Evolutionary conservation across 2,329 filamentous ascomycete genomes (phyloP).

Genomic region (Colletotrichum musae): DNA sequence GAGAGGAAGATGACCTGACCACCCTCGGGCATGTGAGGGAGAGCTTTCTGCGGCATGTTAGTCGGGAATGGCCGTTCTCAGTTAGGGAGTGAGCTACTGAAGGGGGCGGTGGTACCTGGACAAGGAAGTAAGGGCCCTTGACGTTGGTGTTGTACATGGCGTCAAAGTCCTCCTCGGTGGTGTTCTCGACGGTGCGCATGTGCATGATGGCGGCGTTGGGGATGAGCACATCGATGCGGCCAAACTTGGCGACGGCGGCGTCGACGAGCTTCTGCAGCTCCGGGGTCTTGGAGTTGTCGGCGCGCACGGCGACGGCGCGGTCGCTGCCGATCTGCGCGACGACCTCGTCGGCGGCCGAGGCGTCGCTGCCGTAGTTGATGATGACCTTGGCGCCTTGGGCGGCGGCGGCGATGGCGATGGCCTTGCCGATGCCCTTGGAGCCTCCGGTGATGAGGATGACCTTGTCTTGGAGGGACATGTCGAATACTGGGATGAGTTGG

Average conservation of each 20-base stretch:
- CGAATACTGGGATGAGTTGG: background rate
- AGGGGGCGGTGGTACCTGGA: constrained; percentile 49
- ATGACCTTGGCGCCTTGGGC: constrained; percentile 70
- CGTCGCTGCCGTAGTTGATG: constrained; percentile 68
- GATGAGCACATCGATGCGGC: constrained; percentile 71
- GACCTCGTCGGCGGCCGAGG: constrained; percentile 61
- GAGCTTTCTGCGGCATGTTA: constrained; percentile 58
- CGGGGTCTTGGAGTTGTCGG: constrained; percentile 63
- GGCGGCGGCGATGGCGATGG: constrained; percentile 70
- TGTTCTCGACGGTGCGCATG: constrained; percentile 63
- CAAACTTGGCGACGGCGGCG: constrained; percentile 63
- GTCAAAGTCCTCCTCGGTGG: constrained; percentile 67
- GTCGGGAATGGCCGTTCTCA: background rate
- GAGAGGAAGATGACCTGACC: constrained; percentile 68
- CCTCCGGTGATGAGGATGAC: constrained; percentile 67
- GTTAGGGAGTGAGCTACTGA: background rate
- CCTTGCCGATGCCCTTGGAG: constrained; percentile 72
- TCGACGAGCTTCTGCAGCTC: constrained; percentile 66
- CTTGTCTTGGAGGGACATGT: constrained; percentile 55
- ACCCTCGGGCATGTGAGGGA: constrained; percentile 64
- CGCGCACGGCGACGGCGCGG: constrained; percentile 68
- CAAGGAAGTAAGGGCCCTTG: constrained; percentile 70
- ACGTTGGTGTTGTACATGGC: constrained; percentile 66
- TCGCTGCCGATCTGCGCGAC: constrained; percentile 63
- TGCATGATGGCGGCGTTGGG: constrained; percentile 68